Conservation (phyloP, 306 rosid genomes). For the Morella rubra region DNA sequence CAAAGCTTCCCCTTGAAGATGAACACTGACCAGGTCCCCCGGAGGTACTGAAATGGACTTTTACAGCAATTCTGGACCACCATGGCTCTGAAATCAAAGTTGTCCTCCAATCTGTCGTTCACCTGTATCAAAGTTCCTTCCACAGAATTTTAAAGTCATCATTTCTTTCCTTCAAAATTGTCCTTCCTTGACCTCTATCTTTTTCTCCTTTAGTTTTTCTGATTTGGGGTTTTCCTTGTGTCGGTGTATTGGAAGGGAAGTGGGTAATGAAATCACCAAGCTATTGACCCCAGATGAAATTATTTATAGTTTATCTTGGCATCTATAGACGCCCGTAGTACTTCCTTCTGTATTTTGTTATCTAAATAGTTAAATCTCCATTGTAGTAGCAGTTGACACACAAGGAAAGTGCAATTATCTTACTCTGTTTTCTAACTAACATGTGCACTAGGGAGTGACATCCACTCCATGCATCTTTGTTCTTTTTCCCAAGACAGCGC, state of each 20-base stretch:
- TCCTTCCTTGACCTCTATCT: too few relatives aligned
- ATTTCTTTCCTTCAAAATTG: too few relatives aligned
- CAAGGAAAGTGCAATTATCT: neutral
- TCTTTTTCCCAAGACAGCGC: neutral
- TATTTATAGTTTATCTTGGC: neutral
- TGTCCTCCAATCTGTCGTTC: neutral
- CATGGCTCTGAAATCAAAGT: neutral
- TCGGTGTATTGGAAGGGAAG: neutral
- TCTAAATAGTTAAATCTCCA: neutral
- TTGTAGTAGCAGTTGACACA: neutral
- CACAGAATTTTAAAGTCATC: too few relatives aligned
- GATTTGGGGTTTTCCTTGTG: too few relatives aligned
- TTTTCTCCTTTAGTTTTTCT: too few relatives aligned
- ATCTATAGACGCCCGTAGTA: neutral
- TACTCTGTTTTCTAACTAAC: neutral
- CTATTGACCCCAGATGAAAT: neutral
- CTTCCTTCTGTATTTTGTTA: too few relatives aligned
- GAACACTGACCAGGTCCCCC: slow-evolving; percentile 16
- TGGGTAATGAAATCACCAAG: neutral
- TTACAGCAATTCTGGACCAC: neutral
- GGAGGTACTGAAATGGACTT: neutral
- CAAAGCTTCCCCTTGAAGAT: slow-evolving; percentile 9
- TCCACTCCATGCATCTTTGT: too few relatives aligned
- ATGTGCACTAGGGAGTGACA: neutral
- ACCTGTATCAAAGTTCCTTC: too few relatives aligned